Conservation (phyloP, 2,329 filamentous ascomycete genomes). For the Rhynchosporium secalis region DNA sequence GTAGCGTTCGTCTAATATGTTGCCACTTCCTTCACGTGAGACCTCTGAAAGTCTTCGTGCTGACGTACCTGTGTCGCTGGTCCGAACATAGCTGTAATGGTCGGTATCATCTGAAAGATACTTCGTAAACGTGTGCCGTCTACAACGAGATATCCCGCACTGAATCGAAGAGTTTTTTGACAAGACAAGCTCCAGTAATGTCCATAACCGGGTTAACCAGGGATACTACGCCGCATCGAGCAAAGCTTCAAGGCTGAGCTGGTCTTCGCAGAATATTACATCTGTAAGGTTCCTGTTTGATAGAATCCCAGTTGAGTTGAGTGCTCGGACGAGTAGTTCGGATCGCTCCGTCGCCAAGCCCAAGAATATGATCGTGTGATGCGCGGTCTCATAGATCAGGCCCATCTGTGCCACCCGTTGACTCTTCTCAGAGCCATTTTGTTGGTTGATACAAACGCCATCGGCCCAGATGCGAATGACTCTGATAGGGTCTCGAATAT, state of each 20-base stretch:
- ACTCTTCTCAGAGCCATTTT: constrained; percentile 7
- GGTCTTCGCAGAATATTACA: too few relatives aligned
- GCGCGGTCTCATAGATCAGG: constrained; percentile 6
- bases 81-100: too few relatives aligned
- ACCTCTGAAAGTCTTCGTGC: too few relatives aligned
- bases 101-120: background rate
- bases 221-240: background rate
- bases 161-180: background rate
- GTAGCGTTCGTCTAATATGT: background rate
- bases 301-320: background rate
- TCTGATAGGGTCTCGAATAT: constrained; percentile 2
- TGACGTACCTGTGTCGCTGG: too few relatives aligned
- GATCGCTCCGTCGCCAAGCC: background rate
- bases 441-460: constrained; percentile 21
- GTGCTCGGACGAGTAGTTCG: background rate
- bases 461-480: constrained; percentile 17
- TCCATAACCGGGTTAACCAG: constrained; percentile 1
- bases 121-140: background rate
- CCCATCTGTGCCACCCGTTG: constrained; percentile 19
- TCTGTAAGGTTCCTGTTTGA: background rate
- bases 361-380: constrained; percentile 10
- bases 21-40: background rate
- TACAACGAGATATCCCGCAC: background rate
- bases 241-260: background rate
- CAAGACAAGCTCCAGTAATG: background rate